phyloP scores from a whole-genome alignment of 2,329 filamentous ascomycete species.

The Cladosporium sphaerospermum region DNA sequence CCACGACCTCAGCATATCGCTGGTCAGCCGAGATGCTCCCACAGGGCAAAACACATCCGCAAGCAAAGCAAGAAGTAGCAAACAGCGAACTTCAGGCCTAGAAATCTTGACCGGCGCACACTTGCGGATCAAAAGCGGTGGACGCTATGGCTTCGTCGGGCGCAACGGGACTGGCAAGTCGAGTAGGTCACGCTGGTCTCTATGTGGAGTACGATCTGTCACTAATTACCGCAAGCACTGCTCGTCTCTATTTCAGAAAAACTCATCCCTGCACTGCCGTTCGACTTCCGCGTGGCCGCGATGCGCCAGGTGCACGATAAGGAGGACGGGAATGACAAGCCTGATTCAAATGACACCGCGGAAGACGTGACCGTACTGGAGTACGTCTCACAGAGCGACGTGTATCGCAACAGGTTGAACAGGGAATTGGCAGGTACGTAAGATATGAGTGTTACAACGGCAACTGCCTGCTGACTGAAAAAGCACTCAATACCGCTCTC shows the following conservation, averaged over 20 bases:
- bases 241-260: slow-evolving; percentile 9
- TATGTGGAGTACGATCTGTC: neutral
- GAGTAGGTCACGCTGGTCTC: slow-evolving; percentile 38
- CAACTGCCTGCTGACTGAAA: slow-evolving; percentile 12
- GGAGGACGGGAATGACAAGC: neutral
- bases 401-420: slow-evolving; percentile 16
- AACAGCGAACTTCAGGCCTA: slow-evolving; percentile 32
- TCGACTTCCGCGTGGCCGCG: slow-evolving; percentile 8
- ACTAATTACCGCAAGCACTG: slow-evolving; percentile 59
- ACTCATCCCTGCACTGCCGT: slow-evolving; percentile 12
- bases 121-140: slow-evolving; percentile 64
- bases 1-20: slow-evolving; percentile 64
- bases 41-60: slow-evolving; percentile 26
- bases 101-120: slow-evolving; percentile 67
- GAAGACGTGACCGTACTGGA: slow-evolving; percentile 19
- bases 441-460: slow-evolving; percentile 13
- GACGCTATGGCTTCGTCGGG: slow-evolving; percentile 71
- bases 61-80: slow-evolving; percentile 47
- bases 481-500: neutral
- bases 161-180: slow-evolving; percentile 81
- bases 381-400: slow-evolving; percentile 20
- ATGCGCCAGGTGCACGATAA: slow-evolving; percentile 9
- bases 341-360: slow-evolving; percentile 10
- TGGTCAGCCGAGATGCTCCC: slow-evolving; percentile 40
- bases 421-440: slow-evolving; percentile 15